These are phyloP conservation scores for Claviceps fusiformis DNA, from an alignment of 2,329 filamentous ascomycete genomes.

Conservation along the genomic window DNA sequence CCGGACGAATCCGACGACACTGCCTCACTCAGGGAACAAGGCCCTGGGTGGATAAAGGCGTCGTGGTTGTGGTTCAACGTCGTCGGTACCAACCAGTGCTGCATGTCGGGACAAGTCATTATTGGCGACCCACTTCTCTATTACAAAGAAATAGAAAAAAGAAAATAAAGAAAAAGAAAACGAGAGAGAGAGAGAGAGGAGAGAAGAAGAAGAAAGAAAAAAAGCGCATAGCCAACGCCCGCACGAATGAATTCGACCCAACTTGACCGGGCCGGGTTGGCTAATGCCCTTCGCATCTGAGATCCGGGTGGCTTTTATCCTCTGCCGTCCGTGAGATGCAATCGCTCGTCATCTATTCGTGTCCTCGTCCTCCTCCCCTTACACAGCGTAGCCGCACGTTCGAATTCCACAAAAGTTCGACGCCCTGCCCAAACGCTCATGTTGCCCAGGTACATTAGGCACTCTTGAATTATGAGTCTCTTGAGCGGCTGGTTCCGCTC, in stretches of 20 bases:
- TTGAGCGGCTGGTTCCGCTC: slow-evolving; percentile 39
- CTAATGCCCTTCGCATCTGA: not conserved
- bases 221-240: not conserved
- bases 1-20: not conserved
- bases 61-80: not conserved
- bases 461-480: slow-evolving; percentile 27
- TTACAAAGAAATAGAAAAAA: not conserved
- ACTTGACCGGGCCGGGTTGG: too few species aligned
- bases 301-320: not conserved
- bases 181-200: too few species aligned
- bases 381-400: not conserved
- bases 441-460: not conserved
- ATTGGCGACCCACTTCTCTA: not conserved
- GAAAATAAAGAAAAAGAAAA: too few species aligned
- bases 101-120: not conserved
- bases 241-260: not conserved
- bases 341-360: not conserved
- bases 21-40: not conserved
- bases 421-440: not conserved
- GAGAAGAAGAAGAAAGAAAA: too few species aligned
- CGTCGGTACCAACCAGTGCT: not conserved
- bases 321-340: not conserved
- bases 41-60: too few species aligned
- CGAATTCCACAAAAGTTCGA: not conserved
- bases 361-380: not conserved